Base-by-base conservation (phyloP, 2,329 filamentous ascomycete species). In the Raffaelea arxii region DNA sequence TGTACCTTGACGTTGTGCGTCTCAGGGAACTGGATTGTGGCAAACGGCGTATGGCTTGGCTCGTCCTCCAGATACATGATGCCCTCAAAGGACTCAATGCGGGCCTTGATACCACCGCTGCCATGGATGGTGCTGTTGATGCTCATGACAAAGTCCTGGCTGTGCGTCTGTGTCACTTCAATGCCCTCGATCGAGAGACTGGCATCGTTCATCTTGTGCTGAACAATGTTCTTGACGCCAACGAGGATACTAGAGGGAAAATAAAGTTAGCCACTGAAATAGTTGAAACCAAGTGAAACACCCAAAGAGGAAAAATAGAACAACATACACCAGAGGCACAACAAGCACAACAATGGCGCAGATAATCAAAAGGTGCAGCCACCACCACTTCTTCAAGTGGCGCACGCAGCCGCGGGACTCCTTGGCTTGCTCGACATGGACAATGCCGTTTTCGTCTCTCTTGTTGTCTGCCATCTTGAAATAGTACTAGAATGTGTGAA, bases 381-480 rank as follows among this genome's bases (percentile, higher is more conserved):
- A 83, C 80, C 79, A 83, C 55, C 74, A 80, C 54, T 65, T 69
- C 56, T 62, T 69, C 59, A 71, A 72, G 58, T 78, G 74, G 11
- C 6, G 30, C 6, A 27, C 18, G 36, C 45, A 18, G 22, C 46
- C 36, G 22, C 19, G 37, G 10, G 39, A 23, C 3, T 10, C 30
- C 35, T 9, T 10, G 14, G 41, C n/a, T 4, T 36, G 39, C 41
- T 52, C 50, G n/a, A 32, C 11, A 16, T 30, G 39, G 21, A 49
- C 32, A 3, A 30, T 22, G 3, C 19, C 12, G 24, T 47, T 41
- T 9, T 46, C 40, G 4, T 37, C 41, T 14, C 27, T 35, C 35
- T 43, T 44, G 43, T 47, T 27, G 4, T 32, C 21, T 22, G 40
- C 35, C 43, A 45, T 46, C 21, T 19, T 23, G 16, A 14, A 16